Evolutionary conservation across 768 basidiomycete species (phyloP).

Genomic region (Mycena rosella): DNA sequence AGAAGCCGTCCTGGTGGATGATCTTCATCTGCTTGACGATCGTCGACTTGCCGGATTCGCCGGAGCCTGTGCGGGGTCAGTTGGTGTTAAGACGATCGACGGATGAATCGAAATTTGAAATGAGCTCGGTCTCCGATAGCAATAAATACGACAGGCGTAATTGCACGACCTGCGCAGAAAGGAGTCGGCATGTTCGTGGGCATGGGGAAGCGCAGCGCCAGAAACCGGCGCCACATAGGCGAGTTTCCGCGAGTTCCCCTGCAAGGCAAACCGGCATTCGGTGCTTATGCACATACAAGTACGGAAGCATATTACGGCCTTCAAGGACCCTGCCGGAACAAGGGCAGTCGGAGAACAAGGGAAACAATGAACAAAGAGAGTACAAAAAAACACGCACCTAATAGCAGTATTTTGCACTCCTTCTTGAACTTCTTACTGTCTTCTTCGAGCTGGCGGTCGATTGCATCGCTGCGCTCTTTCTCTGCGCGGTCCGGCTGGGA

Average conservation of each 20-base stretch:
- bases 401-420: conserved; percentile 73
- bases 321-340: conserved; percentile 9
- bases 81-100: conserved; percentile 23
- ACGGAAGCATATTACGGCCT: background rate
- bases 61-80: conserved; percentile 72
- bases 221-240: too few species aligned
- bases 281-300: background rate
- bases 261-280: background rate
- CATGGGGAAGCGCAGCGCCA: too few species aligned
- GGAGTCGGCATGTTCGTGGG: too few species aligned
- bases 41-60: conserved; percentile 95
- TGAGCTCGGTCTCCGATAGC: background rate
- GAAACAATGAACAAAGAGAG: conserved; percentile 16
- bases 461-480: conserved; percentile 55
- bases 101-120: conserved; percentile 4
- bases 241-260: too few species aligned
- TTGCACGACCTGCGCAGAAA: background rate
- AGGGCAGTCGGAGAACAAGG: conserved; percentile 17
- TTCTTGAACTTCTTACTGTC: conserved; percentile 67
- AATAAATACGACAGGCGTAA: background rate
- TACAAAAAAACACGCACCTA: conserved; percentile 48
- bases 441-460: conserved; percentile 69
- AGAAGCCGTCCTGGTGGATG: conserved; percentile 94
- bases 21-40: conserved; percentile 99
- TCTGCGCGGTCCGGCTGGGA: conserved; percentile 30